These are phyloP conservation scores for Sisymbrium irio DNA, from an alignment of 345 rosid genomes.

Conservation along the genomic window DNA sequence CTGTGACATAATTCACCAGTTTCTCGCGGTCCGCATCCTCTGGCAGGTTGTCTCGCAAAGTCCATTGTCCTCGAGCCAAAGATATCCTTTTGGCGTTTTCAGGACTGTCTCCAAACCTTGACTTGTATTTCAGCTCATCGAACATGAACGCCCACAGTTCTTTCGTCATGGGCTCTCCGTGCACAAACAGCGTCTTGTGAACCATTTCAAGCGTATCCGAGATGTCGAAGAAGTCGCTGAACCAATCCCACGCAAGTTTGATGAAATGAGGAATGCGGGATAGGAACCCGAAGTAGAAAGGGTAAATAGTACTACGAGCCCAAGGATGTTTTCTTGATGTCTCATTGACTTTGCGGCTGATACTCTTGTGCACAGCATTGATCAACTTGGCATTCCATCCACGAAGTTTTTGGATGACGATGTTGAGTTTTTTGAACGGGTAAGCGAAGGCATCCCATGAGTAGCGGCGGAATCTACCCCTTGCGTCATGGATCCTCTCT, in stretches of 20 bases:
- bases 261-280: slow-evolving; percentile 24
- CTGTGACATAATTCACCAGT: slow-evolving; percentile 36
- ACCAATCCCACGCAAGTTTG: neutral
- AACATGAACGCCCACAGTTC: slow-evolving; percentile 53
- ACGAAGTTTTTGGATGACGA: neutral
- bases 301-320: slow-evolving; percentile 14
- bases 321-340: neutral
- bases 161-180: slow-evolving; percentile 41
- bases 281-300: slow-evolving; percentile 22
- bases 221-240: slow-evolving; percentile 34
- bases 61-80: slow-evolving; percentile 54
- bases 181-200: slow-evolving; percentile 26
- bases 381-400: neutral
- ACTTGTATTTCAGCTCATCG: slow-evolving; percentile 37
- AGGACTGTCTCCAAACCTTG: slow-evolving; percentile 43
- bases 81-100: slow-evolving; percentile 47
- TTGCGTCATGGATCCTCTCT: slow-evolving; percentile 24
- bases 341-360: slow-evolving; percentile 25
- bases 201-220: slow-evolving; percentile 32
- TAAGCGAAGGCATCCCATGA: neutral
- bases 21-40: neutral
- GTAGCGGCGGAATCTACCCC: slow-evolving; percentile 6
- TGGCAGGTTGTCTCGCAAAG: slow-evolving; percentile 28
- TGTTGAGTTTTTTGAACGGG: neutral
- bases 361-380: neutral